Conservation (phyloP, 2,329 filamentous ascomycete species). For the Tolypocladium inflatum region DNA sequence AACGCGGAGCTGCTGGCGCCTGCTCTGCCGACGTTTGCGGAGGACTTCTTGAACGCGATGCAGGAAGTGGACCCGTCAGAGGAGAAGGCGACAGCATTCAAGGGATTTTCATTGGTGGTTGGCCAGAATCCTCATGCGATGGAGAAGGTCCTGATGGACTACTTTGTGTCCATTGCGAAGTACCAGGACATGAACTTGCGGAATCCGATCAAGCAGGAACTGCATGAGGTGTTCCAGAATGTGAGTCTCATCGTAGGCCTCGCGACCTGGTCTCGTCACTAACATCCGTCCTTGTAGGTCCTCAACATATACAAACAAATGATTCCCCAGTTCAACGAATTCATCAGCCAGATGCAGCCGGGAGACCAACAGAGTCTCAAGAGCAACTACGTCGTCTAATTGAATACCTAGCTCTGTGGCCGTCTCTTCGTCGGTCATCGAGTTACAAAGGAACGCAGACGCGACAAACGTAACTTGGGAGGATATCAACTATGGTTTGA, state of each 20-base stretch:
- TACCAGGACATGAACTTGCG: slow-evolving; percentile 58
- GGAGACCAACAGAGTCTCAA: slow-evolving; percentile 41
- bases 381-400: slow-evolving; percentile 35
- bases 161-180: slow-evolving; percentile 74
- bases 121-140: slow-evolving; percentile 83
- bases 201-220: slow-evolving; percentile 52
- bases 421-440: background rate
- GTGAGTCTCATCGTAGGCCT: slow-evolving; percentile 36
- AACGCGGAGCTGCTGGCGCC: slow-evolving; percentile 70
- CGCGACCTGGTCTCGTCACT: background rate
- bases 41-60: slow-evolving; percentile 74
- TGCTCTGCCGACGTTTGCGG: slow-evolving; percentile 69
- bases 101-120: slow-evolving; percentile 80
- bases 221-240: slow-evolving; percentile 66
- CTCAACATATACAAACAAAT: slow-evolving; percentile 47
- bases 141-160: slow-evolving; percentile 73
- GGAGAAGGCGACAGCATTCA: slow-evolving; percentile 89
- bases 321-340: slow-evolving; percentile 49
- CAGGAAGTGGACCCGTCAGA: slow-evolving; percentile 77
- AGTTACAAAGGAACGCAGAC: background rate
- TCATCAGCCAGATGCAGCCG: slow-evolving; percentile 39
- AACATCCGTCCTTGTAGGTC: slow-evolving; percentile 24
- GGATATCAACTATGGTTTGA: background rate
- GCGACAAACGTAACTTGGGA: background rate
- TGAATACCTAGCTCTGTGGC: background rate